phyloP scores from a whole-genome alignment of 2,329 filamentous ascomycete genomes.

The Alternaria triticimaculans region DNA sequence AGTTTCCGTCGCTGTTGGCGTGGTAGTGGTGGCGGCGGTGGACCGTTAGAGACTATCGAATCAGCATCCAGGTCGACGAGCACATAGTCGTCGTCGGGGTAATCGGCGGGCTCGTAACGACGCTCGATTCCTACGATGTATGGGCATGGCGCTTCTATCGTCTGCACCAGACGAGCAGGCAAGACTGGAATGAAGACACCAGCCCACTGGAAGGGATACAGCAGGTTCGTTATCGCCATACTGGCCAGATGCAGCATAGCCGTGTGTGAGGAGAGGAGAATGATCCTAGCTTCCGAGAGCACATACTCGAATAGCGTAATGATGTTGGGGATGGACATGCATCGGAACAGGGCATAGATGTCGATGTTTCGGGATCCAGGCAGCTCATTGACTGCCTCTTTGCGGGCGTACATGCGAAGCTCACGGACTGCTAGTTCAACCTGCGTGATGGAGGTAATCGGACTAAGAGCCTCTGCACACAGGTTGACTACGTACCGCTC shows the following conservation, averaged over 20 bases:
- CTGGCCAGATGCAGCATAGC: constrained; percentile 95
- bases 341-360: constrained; percentile 89
- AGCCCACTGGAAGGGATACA: constrained; percentile 92
- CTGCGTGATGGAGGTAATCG: constrained; percentile 91
- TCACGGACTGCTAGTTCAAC: constrained; percentile 91
- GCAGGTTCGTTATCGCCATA: constrained; percentile 80
- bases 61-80: constrained; percentile 93
- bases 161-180: constrained; percentile 84
- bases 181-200: constrained; percentile 94
- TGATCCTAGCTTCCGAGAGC: constrained; percentile 91
- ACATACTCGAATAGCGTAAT: constrained; percentile 92
- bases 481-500: constrained; percentile 97
- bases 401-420: constrained; percentile 87
- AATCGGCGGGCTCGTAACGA: constrained; percentile 81
- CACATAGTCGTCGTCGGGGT: constrained; percentile 95
- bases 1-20: constrained; percentile 91
- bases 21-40: constrained; percentile 78
- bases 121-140: constrained; percentile 97
- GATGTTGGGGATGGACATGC: constrained; percentile 88
- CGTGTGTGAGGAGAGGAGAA: constrained; percentile 93
- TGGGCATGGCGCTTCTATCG: constrained; percentile 91
- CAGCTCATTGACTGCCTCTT: constrained; percentile 91
- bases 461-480: constrained; percentile 92
- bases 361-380: constrained; percentile 91
- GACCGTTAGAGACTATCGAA: constrained; percentile 81